Base-by-base conservation (phyloP, 1,139 yeast genomes). In the Hemisphaericaspora xylofermentans region DNA sequence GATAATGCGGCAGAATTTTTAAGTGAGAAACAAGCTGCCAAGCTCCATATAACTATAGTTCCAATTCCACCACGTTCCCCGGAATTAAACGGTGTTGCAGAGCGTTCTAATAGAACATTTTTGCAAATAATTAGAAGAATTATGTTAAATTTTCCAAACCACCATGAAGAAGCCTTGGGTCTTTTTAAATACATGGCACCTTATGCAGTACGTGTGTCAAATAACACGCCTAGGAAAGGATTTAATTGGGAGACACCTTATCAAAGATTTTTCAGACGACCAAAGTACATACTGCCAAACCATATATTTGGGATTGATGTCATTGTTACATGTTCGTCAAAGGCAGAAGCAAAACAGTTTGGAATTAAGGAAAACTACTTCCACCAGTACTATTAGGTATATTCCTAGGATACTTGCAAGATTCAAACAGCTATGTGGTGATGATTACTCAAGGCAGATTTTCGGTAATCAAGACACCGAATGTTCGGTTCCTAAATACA, bases 1-100 rank as follows among this genome's bases (percentile, higher is more conserved):
- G 35, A 33, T 6, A 33, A 33, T 33, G 35, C 25, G 3, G 22
- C 35, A 2, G 35, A 33, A 33, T 19, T 33, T 9, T 27, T 27
- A 2, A 9, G 27, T 12, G 27, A 14, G 6, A 19, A 13, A 7
- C 12, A 17, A 2, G 18, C 21, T 13, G 8, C 14, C 15, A 19
- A 12, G 3, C 9, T 17, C 9, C 27, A 14, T 5, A 14, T 33
- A 8, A 12, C 3, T n/a, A 18, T 7, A 2, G 15, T 10, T 17
- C 4, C 12, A 17, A 31, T 31, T 19, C 9, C 4, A 2, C 2
- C 25, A 2, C 6, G 19, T 18, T 12, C 34, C n/a, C 34, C 34
- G 2, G 16, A 17, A 12, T 31, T 31, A 17, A 30, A 30, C 12
- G 33, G 33, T 2, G 12, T 14, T 3, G 34, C 34, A 6, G 25